Percentiles rank a stretch among this genome's conserved stretches.
Evolutionary conservation across 257 asterid species (phyloP).

Genomic region (Solanum chaucha): DNA sequence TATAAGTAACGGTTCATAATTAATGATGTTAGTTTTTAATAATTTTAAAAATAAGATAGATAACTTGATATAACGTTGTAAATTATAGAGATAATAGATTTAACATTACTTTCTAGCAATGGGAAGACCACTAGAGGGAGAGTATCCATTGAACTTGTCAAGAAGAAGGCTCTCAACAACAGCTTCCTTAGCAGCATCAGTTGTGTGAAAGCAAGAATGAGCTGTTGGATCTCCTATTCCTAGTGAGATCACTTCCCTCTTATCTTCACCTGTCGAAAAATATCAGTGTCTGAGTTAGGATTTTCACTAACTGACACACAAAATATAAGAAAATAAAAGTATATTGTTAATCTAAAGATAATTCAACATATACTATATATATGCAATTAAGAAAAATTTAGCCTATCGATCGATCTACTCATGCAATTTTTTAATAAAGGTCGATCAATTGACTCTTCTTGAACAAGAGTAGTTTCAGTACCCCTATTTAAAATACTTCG

Average conservation of each 20-base stretch:
- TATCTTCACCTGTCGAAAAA: slow-evolving; percentile 9
- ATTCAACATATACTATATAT: background rate
- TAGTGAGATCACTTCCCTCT: slow-evolving; percentile 42
- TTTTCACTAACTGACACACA: background rate
- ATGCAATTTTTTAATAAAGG: no score
- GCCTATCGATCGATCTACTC: no score
- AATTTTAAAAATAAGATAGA: background rate
- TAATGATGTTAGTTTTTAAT: background rate
- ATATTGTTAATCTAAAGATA: background rate
- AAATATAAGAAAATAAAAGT: background rate
- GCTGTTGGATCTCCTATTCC: slow-evolving; percentile 93
- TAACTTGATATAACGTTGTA: background rate
- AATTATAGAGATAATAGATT: background rate
- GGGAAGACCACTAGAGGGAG: slow-evolving; percentile 84
- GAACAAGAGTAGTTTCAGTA: no score
- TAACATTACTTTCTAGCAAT: slow-evolving; percentile 49
- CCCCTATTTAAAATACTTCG: background rate
- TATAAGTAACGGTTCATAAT: background rate
- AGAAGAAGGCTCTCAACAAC: slow-evolving; percentile 47
- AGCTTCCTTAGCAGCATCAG: slow-evolving; percentile 49
- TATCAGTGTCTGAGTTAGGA: background rate
- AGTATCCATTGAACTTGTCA: slow-evolving; percentile 66
- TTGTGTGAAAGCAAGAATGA: slow-evolving; percentile 50
- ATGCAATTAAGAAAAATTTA: background rate
- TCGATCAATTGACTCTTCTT: no score